Base-by-base conservation (phyloP, 2,329 filamentous ascomycete species). In the Fusarium graminum region DNA sequence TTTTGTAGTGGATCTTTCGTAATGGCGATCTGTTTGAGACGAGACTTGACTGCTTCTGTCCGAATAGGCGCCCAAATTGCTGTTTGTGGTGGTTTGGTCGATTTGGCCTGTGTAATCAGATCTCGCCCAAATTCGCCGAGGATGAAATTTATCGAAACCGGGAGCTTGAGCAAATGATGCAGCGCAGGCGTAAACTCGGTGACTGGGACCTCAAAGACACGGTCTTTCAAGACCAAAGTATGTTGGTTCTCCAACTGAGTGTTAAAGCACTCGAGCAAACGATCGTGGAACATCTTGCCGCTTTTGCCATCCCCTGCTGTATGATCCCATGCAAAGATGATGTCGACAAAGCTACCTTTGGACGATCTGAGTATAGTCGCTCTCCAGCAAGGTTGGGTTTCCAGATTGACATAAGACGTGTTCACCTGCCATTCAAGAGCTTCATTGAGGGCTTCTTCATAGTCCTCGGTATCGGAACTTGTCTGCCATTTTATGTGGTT, bases 311-410 rank as follows among this genome's bases (percentile, higher is more conserved):
- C 63, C 5, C 40, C 63, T 0, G 53, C 19, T 1, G 63, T 63
- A 14, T 66, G 63, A 3, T 66, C 57, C 63, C 63, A 66, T 1
- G 62, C 62, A 41, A 66, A 66, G 4, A 66, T 9, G 2, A 66
- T 2, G 11, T 66, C 63, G 1, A 66, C 28, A 9, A 54, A 66
- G 5, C 40, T 39, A 8, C 26, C 7, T 3, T 38, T 22, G 29
- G 10, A 2, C 1, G 38, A 19, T 7, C 17, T 44, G 0, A 66
- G 34, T 11, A 66, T 44, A 7, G 41, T 32, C 0, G 42, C 32
- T 40, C 63, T 59, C 63, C 57, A 66, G 1, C 28, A 28, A 0
- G 63, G 63, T 0, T 12, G 52, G 1, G 57, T 54, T 1, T 63
- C 62, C 1, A 66, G 19, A 2, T 66, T 43, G 1, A 19, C 46